Percentiles rank a stretch among this genome's conserved stretches.
These are phyloP conservation scores for Pyricularia grisea DNA, from an alignment of 2,329 filamentous ascomycete species.

Conservation along the genomic window DNA sequence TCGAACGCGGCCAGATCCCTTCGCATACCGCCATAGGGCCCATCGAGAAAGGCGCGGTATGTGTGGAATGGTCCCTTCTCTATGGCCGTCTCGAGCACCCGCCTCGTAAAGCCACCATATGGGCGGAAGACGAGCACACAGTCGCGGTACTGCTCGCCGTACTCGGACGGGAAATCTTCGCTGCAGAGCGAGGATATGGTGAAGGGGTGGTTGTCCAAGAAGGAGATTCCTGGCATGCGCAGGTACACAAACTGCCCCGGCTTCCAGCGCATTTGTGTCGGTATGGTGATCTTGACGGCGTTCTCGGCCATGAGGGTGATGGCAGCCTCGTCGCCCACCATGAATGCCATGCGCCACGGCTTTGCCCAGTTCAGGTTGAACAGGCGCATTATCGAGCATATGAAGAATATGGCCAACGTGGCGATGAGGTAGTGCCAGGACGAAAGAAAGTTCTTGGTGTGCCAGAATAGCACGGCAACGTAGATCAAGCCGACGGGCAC, in stretches of 20 bases:
- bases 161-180: conserved; percentile 86
- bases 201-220: conserved; percentile 91
- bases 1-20: conserved; percentile 86
- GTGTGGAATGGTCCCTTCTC: conserved; percentile 85
- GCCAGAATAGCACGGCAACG: conserved; percentile 85
- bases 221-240: conserved; percentile 82
- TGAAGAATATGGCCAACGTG: conserved; percentile 67
- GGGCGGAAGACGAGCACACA: conserved; percentile 88
- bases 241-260: conserved; percentile 94
- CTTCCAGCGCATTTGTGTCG: conserved; percentile 85
- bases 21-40: conserved; percentile 91
- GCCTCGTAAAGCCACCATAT: conserved; percentile 81
- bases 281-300: conserved; percentile 90
- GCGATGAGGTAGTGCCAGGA: conserved; percentile 87
- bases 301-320: conserved; percentile 86
- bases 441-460: conserved; percentile 83
- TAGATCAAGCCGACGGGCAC: conserved; percentile 74
- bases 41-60: conserved; percentile 86
- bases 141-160: conserved; percentile 79
- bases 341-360: conserved; percentile 68
- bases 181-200: conserved; percentile 90
- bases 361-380: conserved; percentile 87
- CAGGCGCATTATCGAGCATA: conserved; percentile 65
- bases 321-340: conserved; percentile 85
- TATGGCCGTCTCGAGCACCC: conserved; percentile 72